Base-by-base conservation (phyloP, 2,329 filamentous ascomycete species). In the Fusarium burgessii region DNA sequence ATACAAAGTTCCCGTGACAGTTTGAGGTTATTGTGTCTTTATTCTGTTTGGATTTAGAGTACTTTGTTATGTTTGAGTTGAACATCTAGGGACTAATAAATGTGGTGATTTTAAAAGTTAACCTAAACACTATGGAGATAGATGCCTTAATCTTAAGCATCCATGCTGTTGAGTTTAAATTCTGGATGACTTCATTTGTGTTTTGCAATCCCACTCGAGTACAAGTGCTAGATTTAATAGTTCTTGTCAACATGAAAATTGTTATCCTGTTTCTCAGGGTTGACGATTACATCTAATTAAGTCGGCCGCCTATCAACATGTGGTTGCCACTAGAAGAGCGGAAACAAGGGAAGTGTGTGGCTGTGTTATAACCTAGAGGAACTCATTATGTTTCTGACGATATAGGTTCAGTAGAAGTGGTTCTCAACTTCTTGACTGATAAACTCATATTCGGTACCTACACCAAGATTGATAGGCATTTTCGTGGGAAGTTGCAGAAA, bases 341-440 rank as follows among this genome's bases (percentile, higher is more conserved):
- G 57, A 52, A 64, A 51, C 62, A 59, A 64, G 52, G 49, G 68
- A 66, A 32, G 63, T 32, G 55, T 23, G 59, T 72, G 68, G 68
- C 64, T 69, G 62, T 64, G 68, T 55, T 51, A 42, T 29, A 42
- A 50, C 35, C 38, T 42, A 33, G 32, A 56, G 41, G 62, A 27
- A 27, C 23, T 56, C 45, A 35, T 33, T n/a, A n/a, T 58, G 45
- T 17, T 23, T 11, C 38, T 45, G 32, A 23, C n/a, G n/a, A 36
- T 23, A 52, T 23, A 23, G 20, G 15, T 25, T 33, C 15, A 20
- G 41, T 23, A n/a, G 36, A 25, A 12, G 35, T n/a, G 35, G 14
- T 41, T 33, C 15, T 41, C 7, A 52, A 32, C 12, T 54, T 41
- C 20, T 41, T 13, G 36, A 57, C 20, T 46, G 42, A 47, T 13